phyloP scores from a whole-genome alignment of 805 yeast genomes.

The Metschnikowia sp. region DNA sequence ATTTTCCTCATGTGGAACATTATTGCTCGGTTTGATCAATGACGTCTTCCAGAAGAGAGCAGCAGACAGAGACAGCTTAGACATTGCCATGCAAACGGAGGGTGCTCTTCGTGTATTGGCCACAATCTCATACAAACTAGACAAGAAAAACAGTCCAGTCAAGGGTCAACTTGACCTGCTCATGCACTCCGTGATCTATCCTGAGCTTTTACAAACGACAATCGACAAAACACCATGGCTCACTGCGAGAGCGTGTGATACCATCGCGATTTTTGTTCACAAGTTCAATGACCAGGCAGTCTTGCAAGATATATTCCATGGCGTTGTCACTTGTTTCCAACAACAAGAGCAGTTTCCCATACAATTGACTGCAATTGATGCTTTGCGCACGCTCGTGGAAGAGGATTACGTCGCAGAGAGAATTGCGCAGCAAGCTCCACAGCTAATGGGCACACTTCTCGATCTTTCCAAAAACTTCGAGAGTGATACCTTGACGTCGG shows the following conservation, averaged over 20 bases:
- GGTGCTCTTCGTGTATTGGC: slow-evolving; percentile 42
- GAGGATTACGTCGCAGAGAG: slow-evolving; percentile 40
- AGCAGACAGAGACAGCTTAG: slow-evolving; percentile 24
- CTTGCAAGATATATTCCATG: slow-evolving; percentile 40
- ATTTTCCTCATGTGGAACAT: slow-evolving; percentile 36
- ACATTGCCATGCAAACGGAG: slow-evolving; percentile 35
- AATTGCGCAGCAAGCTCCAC: slow-evolving; percentile 43
- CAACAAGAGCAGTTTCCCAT: slow-evolving; percentile 45
- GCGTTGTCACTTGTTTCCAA: slow-evolving; percentile 39
- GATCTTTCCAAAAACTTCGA: slow-evolving; percentile 44
- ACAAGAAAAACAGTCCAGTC: slow-evolving; percentile 35
- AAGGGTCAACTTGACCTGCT: slow-evolving; percentile 38
- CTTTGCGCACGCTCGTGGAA: slow-evolving; percentile 44
- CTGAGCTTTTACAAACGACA: slow-evolving; percentile 35
- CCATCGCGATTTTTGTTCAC: slow-evolving; percentile 38
- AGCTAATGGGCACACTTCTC: slow-evolving; percentile 41
- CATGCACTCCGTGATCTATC: slow-evolving; percentile 36
- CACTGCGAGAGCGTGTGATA: slow-evolving; percentile 46
- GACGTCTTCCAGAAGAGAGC: slow-evolving; percentile 34
- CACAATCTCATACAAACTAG: slow-evolving; percentile 38
- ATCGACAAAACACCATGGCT: slow-evolving; percentile 35
- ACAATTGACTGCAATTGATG: slow-evolving; percentile 51
- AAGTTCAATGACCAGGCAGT: slow-evolving; percentile 32
- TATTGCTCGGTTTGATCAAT: slow-evolving; percentile 30
- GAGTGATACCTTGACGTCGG: slow-evolving; percentile 41